These are phyloP conservation scores for Ilex asprella DNA, from an alignment of 257 asterid species.

Conservation along the genomic window DNA sequence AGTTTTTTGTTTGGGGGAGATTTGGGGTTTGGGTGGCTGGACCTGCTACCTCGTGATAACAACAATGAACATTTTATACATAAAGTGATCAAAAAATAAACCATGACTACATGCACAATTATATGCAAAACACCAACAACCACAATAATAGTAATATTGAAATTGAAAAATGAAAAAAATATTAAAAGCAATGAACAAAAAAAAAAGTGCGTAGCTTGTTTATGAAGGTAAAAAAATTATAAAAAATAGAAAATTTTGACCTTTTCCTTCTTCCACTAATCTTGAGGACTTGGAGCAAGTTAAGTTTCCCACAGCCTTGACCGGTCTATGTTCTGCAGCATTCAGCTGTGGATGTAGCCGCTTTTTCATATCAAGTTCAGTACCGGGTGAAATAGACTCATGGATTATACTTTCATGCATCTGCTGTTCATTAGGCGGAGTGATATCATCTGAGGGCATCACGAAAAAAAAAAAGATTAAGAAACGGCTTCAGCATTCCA, in stretches of 20 bases:
- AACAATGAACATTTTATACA: too few species aligned
- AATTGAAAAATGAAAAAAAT: too few species aligned
- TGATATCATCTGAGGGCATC: slow-evolving; percentile 68
- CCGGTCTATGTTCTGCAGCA: slow-evolving; percentile 23
- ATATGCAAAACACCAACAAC: too few species aligned
- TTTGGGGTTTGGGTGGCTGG: too few species aligned
- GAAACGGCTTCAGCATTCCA: slow-evolving; percentile 15
- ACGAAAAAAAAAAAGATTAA: slow-evolving; percentile 5
- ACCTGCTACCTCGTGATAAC: too few species aligned
- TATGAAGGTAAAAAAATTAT: slow-evolving; percentile 7
- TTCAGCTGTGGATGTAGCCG: slow-evolving; percentile 19
- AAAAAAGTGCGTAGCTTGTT: slow-evolving; percentile 2
- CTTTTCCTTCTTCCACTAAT: slow-evolving; percentile 32
- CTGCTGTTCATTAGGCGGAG: slow-evolving; percentile 52
- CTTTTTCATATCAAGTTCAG: slow-evolving; percentile 28
- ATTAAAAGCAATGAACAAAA: not conserved
- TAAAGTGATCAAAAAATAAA: too few species aligned
- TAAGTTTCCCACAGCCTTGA: slow-evolving; percentile 17
- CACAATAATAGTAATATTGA: too few species aligned
- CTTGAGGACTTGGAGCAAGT: slow-evolving; percentile 17
- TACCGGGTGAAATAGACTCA: slow-evolving; percentile 25
- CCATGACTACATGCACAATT: too few species aligned
- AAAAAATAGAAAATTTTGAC: slow-evolving; percentile 30
- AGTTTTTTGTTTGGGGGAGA: too few species aligned
- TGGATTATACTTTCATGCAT: slow-evolving; percentile 17